Evolutionary conservation across 148 eudicot species (phyloP), one percentile per base, ranked within the genome.

Genomic region (Rhododendron mucronatum): DNA sequence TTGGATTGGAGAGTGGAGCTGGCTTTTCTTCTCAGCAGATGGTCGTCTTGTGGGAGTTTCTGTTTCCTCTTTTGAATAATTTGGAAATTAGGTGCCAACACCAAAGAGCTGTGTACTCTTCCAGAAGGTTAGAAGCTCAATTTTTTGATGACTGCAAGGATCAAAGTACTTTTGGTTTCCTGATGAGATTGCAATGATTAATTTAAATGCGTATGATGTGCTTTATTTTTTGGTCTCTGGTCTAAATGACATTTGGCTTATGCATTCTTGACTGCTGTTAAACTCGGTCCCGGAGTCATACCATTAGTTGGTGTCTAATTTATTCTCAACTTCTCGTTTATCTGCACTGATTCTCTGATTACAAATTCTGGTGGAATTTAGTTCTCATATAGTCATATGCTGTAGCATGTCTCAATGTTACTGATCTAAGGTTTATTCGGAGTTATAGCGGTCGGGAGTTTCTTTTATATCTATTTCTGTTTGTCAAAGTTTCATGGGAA

Each of bases 1-100:
- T 84, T 37, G 33, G 33, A 53, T 53, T 74, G 69, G 67, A 48
- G 74, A 37, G 45, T 13, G 47, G 41, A 23, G 73, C 37, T 30
- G 53, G 51, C 10, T 44, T 15, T 63, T 39, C 50, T 41, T 59
- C 76, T 18, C 71, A 75, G 53, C 26, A 23, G 45, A 55, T 35
- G 53, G 47, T 28, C 1, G 9, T 23, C 33, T 69, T 69, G 44
- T 83, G 41, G 80, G n/a, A 71, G 47, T 53, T 84, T 75, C 77
- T 51, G 30, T 84, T 75, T 47, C 7, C 51, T 84, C 78, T 73
- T 39, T 51, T 71, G 41, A 13, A 71, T 71, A 53, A 50, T 53
- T 37, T 12, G 71, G 26, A 50, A 84, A 39, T 84, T 74, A 50
- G 86, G 67, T 73, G 48, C 61, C 30, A 30, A 74, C 69, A 84